phyloP scores from a whole-genome alignment of 306 rosid genomes.

The Inga leiocalycina region DNA sequence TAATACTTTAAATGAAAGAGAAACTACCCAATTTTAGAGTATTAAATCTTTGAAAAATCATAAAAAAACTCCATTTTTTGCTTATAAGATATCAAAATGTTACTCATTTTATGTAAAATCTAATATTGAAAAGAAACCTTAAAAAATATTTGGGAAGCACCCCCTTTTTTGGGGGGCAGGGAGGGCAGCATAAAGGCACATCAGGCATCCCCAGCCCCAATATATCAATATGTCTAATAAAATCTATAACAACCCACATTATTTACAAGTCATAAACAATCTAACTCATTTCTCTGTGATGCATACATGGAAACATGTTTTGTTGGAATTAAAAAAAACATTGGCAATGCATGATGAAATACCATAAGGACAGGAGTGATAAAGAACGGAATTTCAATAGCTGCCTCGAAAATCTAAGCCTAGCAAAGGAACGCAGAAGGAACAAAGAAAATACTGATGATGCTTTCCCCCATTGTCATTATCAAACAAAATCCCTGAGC shows the following conservation, averaged over 20 bases:
- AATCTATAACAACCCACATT: background rate
- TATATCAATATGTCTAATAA: background rate
- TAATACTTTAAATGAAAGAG: too few relatives aligned
- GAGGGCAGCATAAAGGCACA: too few relatives aligned
- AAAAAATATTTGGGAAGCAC: too few relatives aligned
- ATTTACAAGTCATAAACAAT: background rate
- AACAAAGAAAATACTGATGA: background rate
- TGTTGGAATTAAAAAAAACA: conserved; percentile 10
- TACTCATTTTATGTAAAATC: too few relatives aligned
- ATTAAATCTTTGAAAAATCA: too few relatives aligned
- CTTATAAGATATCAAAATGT: too few relatives aligned
- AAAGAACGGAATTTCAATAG: conserved; percentile 7
- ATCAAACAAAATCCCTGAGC: background rate
- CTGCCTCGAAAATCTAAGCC: conserved; percentile 4
- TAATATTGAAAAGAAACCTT: too few relatives aligned
- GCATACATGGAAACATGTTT: background rate
- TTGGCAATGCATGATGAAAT: conserved; percentile 21
- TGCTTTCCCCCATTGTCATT: background rate
- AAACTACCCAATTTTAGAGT: too few relatives aligned
- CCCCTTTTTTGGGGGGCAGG: too few relatives aligned
- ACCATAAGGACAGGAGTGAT: conserved; percentile 25
- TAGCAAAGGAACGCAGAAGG: background rate
- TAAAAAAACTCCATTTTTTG: too few relatives aligned
- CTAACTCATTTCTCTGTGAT: background rate
- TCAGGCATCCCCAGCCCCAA: background rate